Evolutionary conservation across 2,329 filamentous ascomycete species (phyloP).

Genomic region (Stemphylium vesicarium): DNA sequence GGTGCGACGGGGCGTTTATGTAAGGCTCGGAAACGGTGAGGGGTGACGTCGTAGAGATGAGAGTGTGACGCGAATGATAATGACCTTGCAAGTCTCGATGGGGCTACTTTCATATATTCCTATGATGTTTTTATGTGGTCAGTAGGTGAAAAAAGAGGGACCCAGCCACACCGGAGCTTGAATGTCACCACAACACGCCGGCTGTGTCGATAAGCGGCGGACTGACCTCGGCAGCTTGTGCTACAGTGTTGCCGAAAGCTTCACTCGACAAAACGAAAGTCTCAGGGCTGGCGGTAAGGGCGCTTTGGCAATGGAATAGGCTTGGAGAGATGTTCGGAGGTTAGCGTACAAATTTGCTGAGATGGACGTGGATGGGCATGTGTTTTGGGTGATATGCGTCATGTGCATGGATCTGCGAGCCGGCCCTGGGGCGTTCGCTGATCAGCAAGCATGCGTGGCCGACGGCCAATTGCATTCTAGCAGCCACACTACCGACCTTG

Average conservation of each 20-base stretch:
- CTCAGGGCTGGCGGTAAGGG: slow-evolving; percentile 15
- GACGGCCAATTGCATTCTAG: slow-evolving; percentile 19
- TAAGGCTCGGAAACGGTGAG: slow-evolving; percentile 21
- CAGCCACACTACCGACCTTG: background rate
- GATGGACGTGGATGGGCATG: slow-evolving; percentile 21
- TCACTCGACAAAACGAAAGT: slow-evolving; percentile 18
- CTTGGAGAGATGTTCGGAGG: background rate
- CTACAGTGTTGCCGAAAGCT: slow-evolving; percentile 36
- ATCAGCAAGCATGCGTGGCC: slow-evolving; percentile 33
- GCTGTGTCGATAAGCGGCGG: slow-evolving; percentile 25
- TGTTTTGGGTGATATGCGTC: background rate
- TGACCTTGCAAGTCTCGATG: slow-evolving; percentile 19
- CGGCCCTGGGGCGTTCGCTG: slow-evolving; percentile 20
- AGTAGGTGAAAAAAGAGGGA: slow-evolving; percentile 9
- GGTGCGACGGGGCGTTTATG: slow-evolving; percentile 11
- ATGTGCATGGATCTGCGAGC: slow-evolving; percentile 5
- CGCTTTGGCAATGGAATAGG: background rate
- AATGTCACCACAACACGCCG: slow-evolving; percentile 20
- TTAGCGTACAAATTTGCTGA: slow-evolving; percentile 26
- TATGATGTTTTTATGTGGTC: slow-evolving; percentile 13
- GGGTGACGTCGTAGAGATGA: slow-evolving; percentile 26
- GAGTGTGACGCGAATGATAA: slow-evolving; percentile 18
- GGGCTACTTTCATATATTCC: slow-evolving; percentile 33
- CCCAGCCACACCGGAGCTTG: slow-evolving; percentile 33
- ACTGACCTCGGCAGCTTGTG: slow-evolving; percentile 47